phyloP scores from a whole-genome alignment of 2,329 filamentous ascomycete species.

The Coleophoma eucalyptorum region DNA sequence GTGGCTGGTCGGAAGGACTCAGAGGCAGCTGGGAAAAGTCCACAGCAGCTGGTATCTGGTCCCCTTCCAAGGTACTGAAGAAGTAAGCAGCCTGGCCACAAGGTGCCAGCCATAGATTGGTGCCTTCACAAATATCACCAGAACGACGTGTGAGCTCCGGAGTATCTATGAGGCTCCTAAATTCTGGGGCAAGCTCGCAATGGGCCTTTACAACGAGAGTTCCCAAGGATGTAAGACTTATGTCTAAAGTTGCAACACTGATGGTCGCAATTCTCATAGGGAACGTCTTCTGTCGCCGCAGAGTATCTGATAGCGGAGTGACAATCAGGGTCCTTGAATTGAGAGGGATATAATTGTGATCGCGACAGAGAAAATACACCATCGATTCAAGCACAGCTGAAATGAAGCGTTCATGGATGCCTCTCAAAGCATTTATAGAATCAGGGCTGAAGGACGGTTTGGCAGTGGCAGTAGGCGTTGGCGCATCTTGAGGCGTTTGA shows the following conservation, averaged over 20 bases:
- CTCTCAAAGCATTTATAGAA: constrained; percentile 14
- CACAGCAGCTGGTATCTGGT: constrained; percentile 10
- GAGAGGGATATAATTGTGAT: constrained; percentile 25
- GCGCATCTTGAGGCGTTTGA: constrained; percentile 16
- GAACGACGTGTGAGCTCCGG: constrained; percentile 3
- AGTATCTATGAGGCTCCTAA: constrained; percentile 15
- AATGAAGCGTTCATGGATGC: constrained; percentile 28
- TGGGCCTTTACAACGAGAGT: constrained; percentile 26
- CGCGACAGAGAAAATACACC: constrained; percentile 25
- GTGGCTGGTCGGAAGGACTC: constrained; percentile 10
- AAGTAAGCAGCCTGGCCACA: constrained; percentile 26
- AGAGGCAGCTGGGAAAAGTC: constrained; percentile 14
- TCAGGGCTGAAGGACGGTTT: constrained; percentile 14
- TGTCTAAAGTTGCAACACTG: constrained; percentile 25
- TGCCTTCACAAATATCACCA: constrained; percentile 12
- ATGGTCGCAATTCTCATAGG: constrained; percentile 8
- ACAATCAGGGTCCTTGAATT: constrained; percentile 28
- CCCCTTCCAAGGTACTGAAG: constrained; percentile 15
- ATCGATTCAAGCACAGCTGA: constrained; percentile 27
- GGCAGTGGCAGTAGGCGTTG: constrained; percentile 16
- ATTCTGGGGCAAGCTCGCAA: constrained; percentile 18
- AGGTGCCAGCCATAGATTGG: constrained; percentile 26
- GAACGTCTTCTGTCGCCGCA: background rate
- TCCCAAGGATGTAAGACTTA: constrained; percentile 27
- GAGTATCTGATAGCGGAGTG: background rate